These are phyloP conservation scores for Kwoniella shandongensis DNA, from an alignment of 768 basidiomycete genomes.

Conservation along the genomic window DNA sequence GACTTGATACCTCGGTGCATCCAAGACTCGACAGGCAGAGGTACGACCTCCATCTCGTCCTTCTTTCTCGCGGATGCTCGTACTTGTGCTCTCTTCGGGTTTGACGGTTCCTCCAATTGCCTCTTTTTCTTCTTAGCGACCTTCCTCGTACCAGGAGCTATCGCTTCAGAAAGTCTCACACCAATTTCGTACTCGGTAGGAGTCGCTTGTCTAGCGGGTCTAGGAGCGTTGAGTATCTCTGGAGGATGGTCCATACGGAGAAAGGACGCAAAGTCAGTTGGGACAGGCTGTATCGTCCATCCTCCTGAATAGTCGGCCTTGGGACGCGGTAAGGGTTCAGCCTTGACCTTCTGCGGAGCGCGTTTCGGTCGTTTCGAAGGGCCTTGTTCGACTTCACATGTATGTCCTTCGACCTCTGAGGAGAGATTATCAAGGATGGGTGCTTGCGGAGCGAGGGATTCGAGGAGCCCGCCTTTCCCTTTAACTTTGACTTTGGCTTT, in stretches of 20 bases:
- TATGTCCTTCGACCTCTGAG: neutral
- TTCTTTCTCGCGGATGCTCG: too few relatives aligned
- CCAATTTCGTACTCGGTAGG: too few relatives aligned
- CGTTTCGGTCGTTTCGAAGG: neutral
- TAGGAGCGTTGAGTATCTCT: conserved; percentile 5
- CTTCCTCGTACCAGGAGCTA: too few relatives aligned
- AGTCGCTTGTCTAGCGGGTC: neutral
- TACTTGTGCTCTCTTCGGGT: too few relatives aligned
- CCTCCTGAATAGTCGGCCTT: neutral
- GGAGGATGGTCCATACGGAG: conserved; percentile 22
- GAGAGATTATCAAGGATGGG: neutral
- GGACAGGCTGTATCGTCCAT: conserved; percentile 5
- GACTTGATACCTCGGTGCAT: conserved; percentile 9
- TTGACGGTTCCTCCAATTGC: too few relatives aligned
- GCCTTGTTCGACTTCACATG: neutral
- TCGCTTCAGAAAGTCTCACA: too few relatives aligned
- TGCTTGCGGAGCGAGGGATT: neutral
- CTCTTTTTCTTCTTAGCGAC: too few relatives aligned
- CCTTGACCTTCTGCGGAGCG: neutral
- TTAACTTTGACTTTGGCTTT: too few relatives aligned
- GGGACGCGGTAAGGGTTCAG: neutral
- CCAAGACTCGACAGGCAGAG: neutral
- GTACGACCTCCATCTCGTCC: neutral
- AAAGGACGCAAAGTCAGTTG: conserved; percentile 4
- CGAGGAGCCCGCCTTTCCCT: neutral